Conservation (phyloP, 1,284 basidiomycete species). For the Pisolithus thermaeus region DNA sequence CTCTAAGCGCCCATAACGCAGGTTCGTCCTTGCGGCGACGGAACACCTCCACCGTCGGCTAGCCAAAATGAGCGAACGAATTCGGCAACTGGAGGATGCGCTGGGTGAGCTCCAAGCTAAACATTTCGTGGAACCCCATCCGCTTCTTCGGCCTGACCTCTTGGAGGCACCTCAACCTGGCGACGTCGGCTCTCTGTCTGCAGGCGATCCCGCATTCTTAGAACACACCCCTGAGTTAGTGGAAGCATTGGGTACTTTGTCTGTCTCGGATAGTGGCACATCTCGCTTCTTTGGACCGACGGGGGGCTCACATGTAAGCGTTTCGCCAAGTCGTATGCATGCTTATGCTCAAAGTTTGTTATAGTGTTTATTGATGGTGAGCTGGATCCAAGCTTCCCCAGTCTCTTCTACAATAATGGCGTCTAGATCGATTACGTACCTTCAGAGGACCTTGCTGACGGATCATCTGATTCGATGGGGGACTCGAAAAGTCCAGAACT, state of each 20-base stretch:
- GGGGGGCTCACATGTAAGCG: conserved; percentile 53
- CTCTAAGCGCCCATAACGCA: conserved; percentile 17
- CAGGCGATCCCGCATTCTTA: conserved; percentile 18
- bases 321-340: conserved; percentile 1
- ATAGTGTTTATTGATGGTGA: conserved; percentile 29
- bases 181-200: conserved; percentile 16
- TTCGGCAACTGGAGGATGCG: conserved; percentile 64
- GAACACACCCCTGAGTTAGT: conserved; percentile 35
- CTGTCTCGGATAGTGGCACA: conserved; percentile 54
- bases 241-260: conserved; percentile 57
- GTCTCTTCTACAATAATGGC: conserved; percentile 10
- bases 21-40: conserved; percentile 67
- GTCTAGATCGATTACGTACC: conserved; percentile 22
- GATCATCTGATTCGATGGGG: conserved; percentile 27
- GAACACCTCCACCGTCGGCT: conserved; percentile 67
- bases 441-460: conserved; percentile 11
- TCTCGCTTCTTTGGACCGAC: conserved; percentile 61
- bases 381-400: conserved; percentile 8
- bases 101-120: conserved; percentile 46
- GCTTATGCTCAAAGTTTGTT: conserved; percentile 6
- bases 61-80: conserved; percentile 52
- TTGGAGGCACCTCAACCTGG: conserved; percentile 33
- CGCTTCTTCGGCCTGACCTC: conserved; percentile 56
- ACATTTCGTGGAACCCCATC: conserved; percentile 52
- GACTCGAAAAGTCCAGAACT: conserved; percentile 31